Percentiles rank a stretch among this genome's conserved stretches.
Conservation (phyloP, 768 basidiomycete species). For the Lactifluus hygrophoroides region DNA sequence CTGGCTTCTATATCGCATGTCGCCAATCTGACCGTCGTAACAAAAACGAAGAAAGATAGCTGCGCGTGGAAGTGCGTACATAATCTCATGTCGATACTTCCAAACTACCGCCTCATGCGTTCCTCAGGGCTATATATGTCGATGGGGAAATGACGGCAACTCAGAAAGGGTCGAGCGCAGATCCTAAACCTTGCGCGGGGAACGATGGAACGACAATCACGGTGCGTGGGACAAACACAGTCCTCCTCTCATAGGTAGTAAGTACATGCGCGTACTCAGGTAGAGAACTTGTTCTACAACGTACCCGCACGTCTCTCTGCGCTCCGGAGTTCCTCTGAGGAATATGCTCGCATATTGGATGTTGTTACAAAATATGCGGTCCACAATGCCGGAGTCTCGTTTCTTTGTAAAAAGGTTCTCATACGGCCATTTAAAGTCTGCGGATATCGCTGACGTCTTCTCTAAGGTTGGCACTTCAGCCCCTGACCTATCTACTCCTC, state of each 20-base stretch:
- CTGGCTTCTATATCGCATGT: constrained; percentile 94
- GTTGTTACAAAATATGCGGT: constrained; percentile 90
- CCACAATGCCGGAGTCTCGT: constrained; percentile 84
- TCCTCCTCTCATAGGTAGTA: not conserved
- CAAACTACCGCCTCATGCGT: not conserved
- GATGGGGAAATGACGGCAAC: constrained; percentile 66
- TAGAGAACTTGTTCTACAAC: constrained; percentile 94
- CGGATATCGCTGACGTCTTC: not conserved
- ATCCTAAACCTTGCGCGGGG: constrained; percentile 87
- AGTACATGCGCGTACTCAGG: constrained; percentile 38
- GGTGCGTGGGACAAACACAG: constrained; percentile 34
- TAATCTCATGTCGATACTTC: not conserved
- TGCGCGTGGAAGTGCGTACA: constrained; percentile 88
- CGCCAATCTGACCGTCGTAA: constrained; percentile 80
- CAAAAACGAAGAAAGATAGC: constrained; percentile 72
- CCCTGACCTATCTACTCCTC: constrained; percentile 78
- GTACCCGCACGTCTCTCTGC: constrained; percentile 82
- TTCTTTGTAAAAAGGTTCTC: constrained; percentile 83
- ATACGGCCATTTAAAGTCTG: not conserved
- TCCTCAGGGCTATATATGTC: constrained; percentile 37
- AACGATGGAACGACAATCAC: constrained; percentile 90
- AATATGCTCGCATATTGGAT: constrained; percentile 85
- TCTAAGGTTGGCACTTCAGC: constrained; percentile 57
- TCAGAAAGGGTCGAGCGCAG: constrained; percentile 60
- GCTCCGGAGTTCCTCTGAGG: constrained; percentile 77